phyloP scores from a whole-genome alignment of 2,329 filamentous ascomycete species.

The Trichoderma gracile region DNA sequence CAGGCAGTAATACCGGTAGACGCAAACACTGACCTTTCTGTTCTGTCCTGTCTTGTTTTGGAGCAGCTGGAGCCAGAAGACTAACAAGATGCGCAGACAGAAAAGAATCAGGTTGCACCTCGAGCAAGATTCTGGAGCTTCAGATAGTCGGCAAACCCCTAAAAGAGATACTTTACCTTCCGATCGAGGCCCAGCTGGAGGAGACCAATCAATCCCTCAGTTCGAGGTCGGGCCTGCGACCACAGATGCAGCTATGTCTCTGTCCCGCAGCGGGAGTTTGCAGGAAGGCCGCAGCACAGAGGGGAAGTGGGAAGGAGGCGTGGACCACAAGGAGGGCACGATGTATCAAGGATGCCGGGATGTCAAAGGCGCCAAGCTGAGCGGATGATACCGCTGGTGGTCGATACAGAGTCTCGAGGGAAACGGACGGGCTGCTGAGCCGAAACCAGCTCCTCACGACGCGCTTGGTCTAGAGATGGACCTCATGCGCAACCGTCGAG shows the following conservation, averaged over 20 bases:
- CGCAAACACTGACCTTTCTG: slow-evolving; percentile 1
- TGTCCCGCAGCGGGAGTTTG: slow-evolving; percentile 19
- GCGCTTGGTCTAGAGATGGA: neutral
- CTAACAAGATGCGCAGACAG: slow-evolving; percentile 5
- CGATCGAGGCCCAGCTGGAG: slow-evolving; percentile 8
- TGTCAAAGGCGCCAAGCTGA: slow-evolving; percentile 18
- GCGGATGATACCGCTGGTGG: slow-evolving; percentile 19
- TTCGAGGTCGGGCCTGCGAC: slow-evolving; percentile 9
- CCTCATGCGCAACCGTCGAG: neutral
- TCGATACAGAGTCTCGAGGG: neutral
- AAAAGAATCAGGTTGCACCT: slow-evolving; percentile 3
- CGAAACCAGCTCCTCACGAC: neutral
- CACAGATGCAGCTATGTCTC: slow-evolving; percentile 8
- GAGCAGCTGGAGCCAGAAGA: slow-evolving; percentile 7
- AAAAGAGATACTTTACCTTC: neutral
- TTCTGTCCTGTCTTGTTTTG: neutral
- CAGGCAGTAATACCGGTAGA: neutral
- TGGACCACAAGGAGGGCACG: slow-evolving; percentile 11
- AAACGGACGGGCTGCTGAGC: neutral
- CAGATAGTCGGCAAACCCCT: slow-evolving; percentile 1
- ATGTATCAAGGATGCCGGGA: neutral
- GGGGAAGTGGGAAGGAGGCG: neutral
- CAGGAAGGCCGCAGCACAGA: slow-evolving; percentile 15
- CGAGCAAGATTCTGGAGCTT: neutral
- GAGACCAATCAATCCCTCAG: slow-evolving; percentile 16